Evolutionary conservation across 2,329 filamentous ascomycete genomes (phyloP), one percentile per base, ranked within the genome.

Genomic region (Botrytis byssoidea): DNA sequence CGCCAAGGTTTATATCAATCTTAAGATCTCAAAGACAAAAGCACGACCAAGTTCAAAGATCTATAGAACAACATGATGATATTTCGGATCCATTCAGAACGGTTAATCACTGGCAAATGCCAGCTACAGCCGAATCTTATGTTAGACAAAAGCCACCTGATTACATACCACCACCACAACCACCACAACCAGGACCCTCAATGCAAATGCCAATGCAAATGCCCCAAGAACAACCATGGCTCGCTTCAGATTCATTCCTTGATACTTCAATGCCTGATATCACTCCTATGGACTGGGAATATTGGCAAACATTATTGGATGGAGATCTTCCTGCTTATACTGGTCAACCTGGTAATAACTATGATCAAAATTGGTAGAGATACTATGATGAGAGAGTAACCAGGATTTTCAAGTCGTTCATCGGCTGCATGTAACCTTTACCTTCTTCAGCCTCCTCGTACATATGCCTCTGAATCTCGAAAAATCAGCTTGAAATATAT

Each of bases 301-400:
- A 81, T 64, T 81, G 79, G 79, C 77, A 80, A 55, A 77, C 77
- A 4, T 72, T 81, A 51, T 76, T 80, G 74, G 77, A 80, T 74
- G 79, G 78, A 7, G 79, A 79, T 69, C 70, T 78, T 35, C 76
- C 78, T 1, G 73, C 76, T 57, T 77, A 74, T 44, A 73, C 64
- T 18, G 40, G n/a, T 9, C 51, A 61, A 10, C 25, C 29, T 4
- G 64, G 63, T 8, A 42, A 37, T 32, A 5, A 10, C 5, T 37
- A 51, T 46, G 40, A 44, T n/a, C 32, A 37, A 12, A 18, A n/a
- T 20, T 67, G 64, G 44, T 67, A 40, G 35, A 7, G 3, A 10
- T 59, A 59, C 29, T 59, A 12, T 22, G 7, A 32, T 10, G 7
- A 20, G 9, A 59, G 29, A 35, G 8, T 59, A 57, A 57, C 18